A percentile compares a stretch with the other conserved stretches of the same genome.
Conservation (phyloP, 345 rosid genomes). For the rapeseed (Brassica napus) region Da-Ae NC_063446.1:34950001-34950500, state of each 20-base stretch:
- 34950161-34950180: not conserved
- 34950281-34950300: not conserved
- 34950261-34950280: not conserved
- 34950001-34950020: not conserved
- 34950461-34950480: constrained; percentile 71
- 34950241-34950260: not conserved
- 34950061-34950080: too few relatives aligned
- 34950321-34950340: not conserved
- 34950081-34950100: constrained; percentile 11
- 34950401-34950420: constrained; percentile 23
- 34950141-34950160: not conserved
- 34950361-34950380: constrained; percentile 30
- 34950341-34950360: not conserved
- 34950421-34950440: constrained; percentile 36
- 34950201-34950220: constrained; percentile 19
- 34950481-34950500: constrained; percentile 57
- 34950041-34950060: not conserved
- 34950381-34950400: constrained; percentile 19
- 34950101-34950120: constrained; percentile 38
- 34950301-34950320: constrained; percentile 4
- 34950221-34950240: not conserved
- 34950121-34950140: constrained; percentile 17
- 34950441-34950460: constrained; percentile 72
- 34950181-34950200: constrained; percentile 20
- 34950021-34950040: constrained; percentile 35